phyloP scores from a whole-genome alignment of 768 basidiomycete genomes.

The Phlebiopsis gigantea region DNA sequence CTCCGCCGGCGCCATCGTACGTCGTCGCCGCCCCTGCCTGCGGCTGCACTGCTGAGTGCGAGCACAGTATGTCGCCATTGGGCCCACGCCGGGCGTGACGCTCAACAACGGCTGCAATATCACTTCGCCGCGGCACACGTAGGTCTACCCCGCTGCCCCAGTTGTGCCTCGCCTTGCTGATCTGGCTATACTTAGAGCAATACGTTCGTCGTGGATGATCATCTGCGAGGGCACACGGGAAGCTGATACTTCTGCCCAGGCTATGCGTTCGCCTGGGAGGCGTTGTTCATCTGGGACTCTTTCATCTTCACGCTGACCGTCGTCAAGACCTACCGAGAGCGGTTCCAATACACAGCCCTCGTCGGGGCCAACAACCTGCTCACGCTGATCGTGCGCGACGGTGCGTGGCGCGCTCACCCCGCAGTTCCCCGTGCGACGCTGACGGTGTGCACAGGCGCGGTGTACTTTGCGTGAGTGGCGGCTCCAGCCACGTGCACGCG shows the following conservation, averaged over 20 bases:
- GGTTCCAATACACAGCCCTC: constrained; percentile 20
- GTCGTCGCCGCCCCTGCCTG: constrained; percentile 10
- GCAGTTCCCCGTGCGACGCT: neutral
- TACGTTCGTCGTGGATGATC: neutral
- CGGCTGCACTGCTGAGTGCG: neutral
- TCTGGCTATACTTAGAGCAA: neutral
- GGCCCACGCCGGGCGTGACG: constrained; percentile 22
- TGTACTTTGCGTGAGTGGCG: constrained; percentile 50
- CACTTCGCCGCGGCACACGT: constrained; percentile 18
- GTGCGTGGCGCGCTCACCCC: constrained; percentile 27
- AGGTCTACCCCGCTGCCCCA: constrained; percentile 5
- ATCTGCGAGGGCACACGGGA: neutral
- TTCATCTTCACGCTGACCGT: constrained; percentile 47
- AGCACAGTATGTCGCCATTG: constrained; percentile 39
- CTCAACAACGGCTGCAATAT: constrained; percentile 20
- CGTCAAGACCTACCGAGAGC: constrained; percentile 34
- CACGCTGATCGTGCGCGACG: constrained; percentile 42
- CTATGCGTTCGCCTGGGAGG: constrained; percentile 42
- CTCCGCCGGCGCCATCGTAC: constrained; percentile 19
- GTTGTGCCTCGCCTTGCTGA: neutral
- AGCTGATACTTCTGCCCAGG: constrained; percentile 15
- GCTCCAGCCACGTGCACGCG: no score
- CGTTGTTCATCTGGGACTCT: constrained; percentile 43
- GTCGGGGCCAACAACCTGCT: constrained; percentile 26
- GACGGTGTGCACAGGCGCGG: constrained; percentile 32